These are phyloP conservation scores for Nasturtium officinale DNA, from an alignment of 345 rosid genomes.

Conservation along the genomic window DNA sequence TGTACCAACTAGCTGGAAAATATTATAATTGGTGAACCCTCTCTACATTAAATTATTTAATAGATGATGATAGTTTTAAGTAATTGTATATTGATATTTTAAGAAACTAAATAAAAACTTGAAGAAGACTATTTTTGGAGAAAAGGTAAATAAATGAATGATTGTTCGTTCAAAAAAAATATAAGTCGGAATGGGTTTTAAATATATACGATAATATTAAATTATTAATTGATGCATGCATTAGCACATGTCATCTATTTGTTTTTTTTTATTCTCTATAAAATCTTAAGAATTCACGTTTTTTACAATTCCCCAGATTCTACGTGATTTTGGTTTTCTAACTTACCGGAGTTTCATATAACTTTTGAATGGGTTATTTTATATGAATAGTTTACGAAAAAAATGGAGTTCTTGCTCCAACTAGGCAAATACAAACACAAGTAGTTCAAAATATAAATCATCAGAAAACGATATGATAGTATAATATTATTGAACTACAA, in stretches of 20 bases:
- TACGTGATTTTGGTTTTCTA: slow-evolving; percentile 11
- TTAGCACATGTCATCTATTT: not conserved
- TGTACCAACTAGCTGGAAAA: not conserved
- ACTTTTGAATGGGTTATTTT: not conserved
- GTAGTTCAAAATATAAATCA: not conserved
- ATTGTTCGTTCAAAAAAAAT: not conserved
- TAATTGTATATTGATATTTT: not conserved
- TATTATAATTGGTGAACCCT: not conserved
- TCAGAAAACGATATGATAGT: not conserved
- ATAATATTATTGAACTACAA: slow-evolving; percentile 8
- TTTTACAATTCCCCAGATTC: slow-evolving; percentile 20
- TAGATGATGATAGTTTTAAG: not conserved
- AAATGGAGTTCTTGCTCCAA: too few relatives aligned
- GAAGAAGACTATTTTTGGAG: not conserved
- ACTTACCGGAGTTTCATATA: not conserved
- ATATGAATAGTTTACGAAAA: not conserved
- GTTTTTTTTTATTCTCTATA: not conserved
- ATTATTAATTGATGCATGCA: slow-evolving; percentile 26
- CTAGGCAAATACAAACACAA: not conserved
- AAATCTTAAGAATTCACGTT: slow-evolving; percentile 18
- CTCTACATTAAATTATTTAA: not conserved
- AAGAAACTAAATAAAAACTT: not conserved
- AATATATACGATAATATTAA: not conserved
- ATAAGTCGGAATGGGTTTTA: not conserved
- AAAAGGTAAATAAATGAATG: not conserved